Evolutionary conservation across 306 rosid genomes (phyloP), one percentile per base, ranked within the genome.

Genomic region (Delonix regia): DNA sequence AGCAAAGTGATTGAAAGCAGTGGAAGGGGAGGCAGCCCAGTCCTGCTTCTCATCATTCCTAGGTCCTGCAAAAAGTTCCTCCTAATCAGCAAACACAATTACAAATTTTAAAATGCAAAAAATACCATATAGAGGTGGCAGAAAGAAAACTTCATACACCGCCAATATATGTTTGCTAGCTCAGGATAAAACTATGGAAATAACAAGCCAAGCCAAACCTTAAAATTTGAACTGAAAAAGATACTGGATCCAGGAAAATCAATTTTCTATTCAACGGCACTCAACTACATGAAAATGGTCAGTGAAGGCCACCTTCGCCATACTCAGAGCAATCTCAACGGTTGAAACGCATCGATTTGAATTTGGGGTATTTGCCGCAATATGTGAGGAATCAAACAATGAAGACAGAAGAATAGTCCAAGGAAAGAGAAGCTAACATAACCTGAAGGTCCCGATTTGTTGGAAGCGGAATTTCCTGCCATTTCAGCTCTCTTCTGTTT

Each of bases 21-120:
- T 69, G 19, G 97, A 83, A 41, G 94, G 88, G 28, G 97, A 90
- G 25, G 81, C 78, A 25, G 83, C 81, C 97, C 97, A 92, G 41
- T 56, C 85, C 78, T 75, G 84, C 80, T 82, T 88, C 85, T 81
- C 86, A 42, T 53, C 74, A 57, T 75, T 84, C 83, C 74, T 59
- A 21, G 56, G 33, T 30, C 90, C 92, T 87, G 87, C n/a, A 75
- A 28, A 71, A 42, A 39, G 57, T 49, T 75, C 62, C 72, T 69
- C 56, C 62, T 52, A 63, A 34, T 53, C 71, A 42, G 15, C 51
- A 36, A 21, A 27, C 59, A 57, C 22, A 41, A 76, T 27, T 18
- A 55, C 41, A 56, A 44, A 14, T 38, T 45, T 27, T 16, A n/a
- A 67, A 33, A 9, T 28, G 69, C 25, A 38, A 24, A 69, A 38